phyloP scores from a whole-genome alignment of 129 eudicot genomes.

The Artemisia annua region DNA sequence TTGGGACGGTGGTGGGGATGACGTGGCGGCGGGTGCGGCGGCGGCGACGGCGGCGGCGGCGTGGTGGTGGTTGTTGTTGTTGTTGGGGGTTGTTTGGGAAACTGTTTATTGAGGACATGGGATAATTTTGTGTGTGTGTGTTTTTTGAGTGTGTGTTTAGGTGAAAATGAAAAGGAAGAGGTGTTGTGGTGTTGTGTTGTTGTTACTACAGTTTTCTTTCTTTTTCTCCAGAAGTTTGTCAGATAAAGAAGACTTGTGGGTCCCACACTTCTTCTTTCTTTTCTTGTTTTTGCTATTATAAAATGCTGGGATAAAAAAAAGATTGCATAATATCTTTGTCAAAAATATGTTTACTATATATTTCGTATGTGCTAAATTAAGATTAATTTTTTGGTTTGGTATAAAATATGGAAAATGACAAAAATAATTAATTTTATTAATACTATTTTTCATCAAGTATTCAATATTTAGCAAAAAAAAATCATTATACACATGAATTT shows the following conservation, averaged over 20 bases:
- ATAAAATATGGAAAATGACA: too few species aligned
- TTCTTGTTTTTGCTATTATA: background rate
- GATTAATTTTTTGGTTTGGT: too few species aligned
- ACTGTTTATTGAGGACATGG: constrained; percentile 27
- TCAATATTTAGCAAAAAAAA: too few species aligned
- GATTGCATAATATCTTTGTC: background rate
- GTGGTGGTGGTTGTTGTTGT: constrained; percentile 17
- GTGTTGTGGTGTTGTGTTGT: background rate
- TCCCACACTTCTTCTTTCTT: background rate
- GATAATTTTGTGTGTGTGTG: constrained; percentile 7
- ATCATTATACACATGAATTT: too few species aligned
- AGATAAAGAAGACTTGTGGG: constrained; percentile 41
- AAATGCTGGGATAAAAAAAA: background rate
- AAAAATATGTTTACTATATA: too few species aligned
- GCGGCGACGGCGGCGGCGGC: constrained; percentile 40
- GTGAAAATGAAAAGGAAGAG: constrained; percentile 9
- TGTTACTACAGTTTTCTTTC: constrained; percentile 34
- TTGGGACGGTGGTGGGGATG: constrained; percentile 31
- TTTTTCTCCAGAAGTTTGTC: constrained; percentile 31
- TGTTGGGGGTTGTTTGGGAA: constrained; percentile 21
- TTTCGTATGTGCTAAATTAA: too few species aligned
- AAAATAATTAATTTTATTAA: too few species aligned
- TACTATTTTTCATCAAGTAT: too few species aligned
- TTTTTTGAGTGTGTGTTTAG: background rate
- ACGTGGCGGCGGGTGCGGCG: constrained; percentile 22